Base-by-base conservation (phyloP, 345 rosid genomes). In the Cardamine occulta region DNA sequence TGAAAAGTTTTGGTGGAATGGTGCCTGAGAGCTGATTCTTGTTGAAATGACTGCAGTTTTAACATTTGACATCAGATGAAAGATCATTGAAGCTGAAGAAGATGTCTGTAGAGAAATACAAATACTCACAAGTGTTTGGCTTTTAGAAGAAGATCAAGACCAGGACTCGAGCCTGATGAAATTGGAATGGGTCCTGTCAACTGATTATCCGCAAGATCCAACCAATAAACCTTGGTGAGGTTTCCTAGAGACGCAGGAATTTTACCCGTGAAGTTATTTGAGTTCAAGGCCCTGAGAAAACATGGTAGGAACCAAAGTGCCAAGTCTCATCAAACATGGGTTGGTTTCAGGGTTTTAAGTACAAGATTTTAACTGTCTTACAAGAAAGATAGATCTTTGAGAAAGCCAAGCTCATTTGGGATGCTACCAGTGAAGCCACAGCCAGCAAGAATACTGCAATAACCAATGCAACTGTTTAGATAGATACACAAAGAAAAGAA, bases 21-120 rank as follows among this genome's bases (percentile, higher is more conserved):
- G 87, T 51, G 68, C 97, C 97, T 3, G 97, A 88, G 82, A 92
- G 96, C 80, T 90, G 86, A 80, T 95, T 95, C 84, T 90, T 92
- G 70, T 95, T 90, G 83, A 95, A 90, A 83, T 90, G 97, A 85
- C 97, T 95, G 87, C 85, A 81, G 67, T 15, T 17, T 61, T 10
- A 35, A 31, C 10, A 34, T 77, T 64, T 61, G n/a, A 19, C 57
- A 18, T 70, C 34, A 70, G 62, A 64, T 55, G 39, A 70, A 1
- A 64, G 37, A 37, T 71, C 12, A 3, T 3, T 51, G 37, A 73
- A 52, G 28, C 19, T 28, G n/a, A 51, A 63, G 48, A 47, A 69
- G 17, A 53, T 21, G 21, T 55, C 21, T 31, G 6, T 5, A 67
- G 42, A 61, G 42, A 51, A 65, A 61, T 1, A 32, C 17, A 49